Percentiles rank a stretch among this genome's conserved stretches.
These are phyloP conservation scores for Aspergillus steynii DNA, from an alignment of 495 filamentous ascomycete genomes.

Conservation along the genomic window DNA sequence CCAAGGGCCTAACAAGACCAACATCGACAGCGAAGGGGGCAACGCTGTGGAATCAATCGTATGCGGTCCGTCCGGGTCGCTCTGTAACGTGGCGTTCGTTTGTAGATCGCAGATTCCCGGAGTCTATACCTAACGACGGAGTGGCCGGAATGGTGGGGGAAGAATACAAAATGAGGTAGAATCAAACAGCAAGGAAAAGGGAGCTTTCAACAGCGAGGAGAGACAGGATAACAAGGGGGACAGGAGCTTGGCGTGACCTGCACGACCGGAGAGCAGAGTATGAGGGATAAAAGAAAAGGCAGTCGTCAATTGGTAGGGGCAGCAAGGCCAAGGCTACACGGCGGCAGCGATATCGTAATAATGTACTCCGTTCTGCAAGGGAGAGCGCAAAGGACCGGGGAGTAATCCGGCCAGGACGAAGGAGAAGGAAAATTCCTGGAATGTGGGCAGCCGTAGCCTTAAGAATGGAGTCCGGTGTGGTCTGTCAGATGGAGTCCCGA, in stretches of 20 bases:
- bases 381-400: not conserved
- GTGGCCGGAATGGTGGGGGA: too few species aligned
- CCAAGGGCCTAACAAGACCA: conserved; percentile 11
- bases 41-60: not conserved
- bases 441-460: not conserved
- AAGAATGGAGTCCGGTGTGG: conserved; percentile 1
- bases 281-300: conserved; percentile 9
- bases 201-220: not conserved
- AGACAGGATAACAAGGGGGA: not conserved
- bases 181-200: not conserved
- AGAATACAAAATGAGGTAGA: not conserved
- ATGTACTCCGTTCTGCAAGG: not conserved
- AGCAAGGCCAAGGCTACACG: conserved; percentile 3
- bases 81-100: not conserved
- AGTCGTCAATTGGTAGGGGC: conserved; percentile 14
- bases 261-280: not conserved
- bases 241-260: conserved; percentile 5
- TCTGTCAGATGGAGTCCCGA: not conserved
- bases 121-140: not conserved
- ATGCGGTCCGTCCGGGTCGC: not conserved
- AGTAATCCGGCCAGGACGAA: too few species aligned
- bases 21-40: conserved; percentile 18
- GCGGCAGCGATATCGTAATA: too few species aligned
- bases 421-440: not conserved
- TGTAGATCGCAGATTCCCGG: not conserved